Percentiles rank a stretch among this genome's conserved stretches.
phyloP scores from a whole-genome alignment of 1,139 yeast species.

The Suhomyces guaymorum region DNA sequence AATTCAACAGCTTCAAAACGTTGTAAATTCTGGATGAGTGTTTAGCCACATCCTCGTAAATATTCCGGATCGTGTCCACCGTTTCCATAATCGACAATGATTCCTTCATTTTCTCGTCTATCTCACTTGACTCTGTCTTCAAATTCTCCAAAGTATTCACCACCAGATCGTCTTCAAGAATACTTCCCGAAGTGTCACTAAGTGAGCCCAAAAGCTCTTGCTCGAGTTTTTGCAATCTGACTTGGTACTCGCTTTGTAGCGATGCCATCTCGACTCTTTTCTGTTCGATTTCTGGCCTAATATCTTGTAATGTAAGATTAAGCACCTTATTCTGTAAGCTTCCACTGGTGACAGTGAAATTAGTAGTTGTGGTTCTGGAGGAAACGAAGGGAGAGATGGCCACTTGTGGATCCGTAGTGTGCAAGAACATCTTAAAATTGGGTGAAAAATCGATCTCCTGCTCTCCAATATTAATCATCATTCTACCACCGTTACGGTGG shows the following conservation, averaged over 20 bases:
- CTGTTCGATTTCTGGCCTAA: constrained; percentile 67
- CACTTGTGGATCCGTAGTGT: constrained; percentile 59
- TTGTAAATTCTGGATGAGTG: constrained; percentile 54
- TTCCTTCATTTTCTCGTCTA: constrained; percentile 55
- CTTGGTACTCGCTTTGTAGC: constrained; percentile 61
- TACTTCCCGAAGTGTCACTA: constrained; percentile 57
- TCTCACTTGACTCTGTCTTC: constrained; percentile 60
- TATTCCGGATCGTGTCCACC: constrained; percentile 49
- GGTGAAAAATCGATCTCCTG: constrained; percentile 68
- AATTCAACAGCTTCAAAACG: constrained; percentile 44
- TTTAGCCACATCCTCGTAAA: constrained; percentile 55
- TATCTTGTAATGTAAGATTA: constrained; percentile 53
- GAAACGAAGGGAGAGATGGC: constrained; percentile 54
- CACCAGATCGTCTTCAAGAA: constrained; percentile 67
- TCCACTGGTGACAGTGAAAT: constrained; percentile 69
- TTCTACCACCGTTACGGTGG: constrained; percentile 69
- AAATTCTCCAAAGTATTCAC: constrained; percentile 62
- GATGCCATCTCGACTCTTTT: constrained; percentile 54
- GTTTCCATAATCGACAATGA: constrained; percentile 54
- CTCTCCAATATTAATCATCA: constrained; percentile 59
- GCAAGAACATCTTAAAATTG: constrained; percentile 59
- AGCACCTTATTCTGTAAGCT: constrained; percentile 66
- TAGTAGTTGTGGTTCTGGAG: constrained; percentile 63
- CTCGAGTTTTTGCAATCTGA: constrained; percentile 58
- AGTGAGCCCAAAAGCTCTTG: constrained; percentile 59